Conservation (phyloP, 2,329 filamentous ascomycete genomes). For the Xylariaceae sp. region DNA sequence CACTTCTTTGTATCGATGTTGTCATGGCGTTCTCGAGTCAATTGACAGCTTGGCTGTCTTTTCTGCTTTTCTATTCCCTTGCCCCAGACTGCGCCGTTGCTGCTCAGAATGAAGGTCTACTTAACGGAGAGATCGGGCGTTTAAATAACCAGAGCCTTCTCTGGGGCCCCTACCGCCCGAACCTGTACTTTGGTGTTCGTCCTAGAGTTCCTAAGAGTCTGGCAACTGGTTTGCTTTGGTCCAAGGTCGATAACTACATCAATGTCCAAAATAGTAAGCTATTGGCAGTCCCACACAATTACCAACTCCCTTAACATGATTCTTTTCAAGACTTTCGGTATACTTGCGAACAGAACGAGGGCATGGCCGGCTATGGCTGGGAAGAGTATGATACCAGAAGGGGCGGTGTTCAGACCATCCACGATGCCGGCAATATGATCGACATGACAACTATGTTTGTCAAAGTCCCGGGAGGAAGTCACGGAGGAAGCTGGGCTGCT, state of each 20-base stretch:
- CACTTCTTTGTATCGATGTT: slow-evolving; percentile 16
- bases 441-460: slow-evolving; percentile 92
- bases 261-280: slow-evolving; percentile 70
- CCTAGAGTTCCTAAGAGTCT: slow-evolving; percentile 79
- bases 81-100: slow-evolving; percentile 9
- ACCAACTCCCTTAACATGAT: too few species aligned
- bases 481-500: slow-evolving; percentile 90
- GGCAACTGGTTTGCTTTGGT: slow-evolving; percentile 83
- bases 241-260: slow-evolving; percentile 72
- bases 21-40: slow-evolving; percentile 23
- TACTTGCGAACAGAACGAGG: slow-evolving; percentile 93
- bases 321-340: slow-evolving; percentile 69
- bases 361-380: slow-evolving; percentile 95
- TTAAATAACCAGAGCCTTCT: slow-evolving; percentile 77
- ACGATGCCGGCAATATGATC: slow-evolving; percentile 81
- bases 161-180: slow-evolving; percentile 94
- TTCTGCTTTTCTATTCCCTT: slow-evolving; percentile 16
- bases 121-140: slow-evolving; percentile 46
- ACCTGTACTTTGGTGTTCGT: slow-evolving; percentile 88
- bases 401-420: slow-evolving; percentile 85
- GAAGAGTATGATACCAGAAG: slow-evolving; percentile 89
- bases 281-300: background rate
- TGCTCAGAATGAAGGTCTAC: slow-evolving; percentile 31
- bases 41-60: slow-evolving; percentile 30
- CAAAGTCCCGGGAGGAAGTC: slow-evolving; percentile 78